These are phyloP conservation scores for Emmonsiellopsis sp. DNA, from an alignment of 2,329 filamentous ascomycete genomes.

Conservation along the genomic window DNA sequence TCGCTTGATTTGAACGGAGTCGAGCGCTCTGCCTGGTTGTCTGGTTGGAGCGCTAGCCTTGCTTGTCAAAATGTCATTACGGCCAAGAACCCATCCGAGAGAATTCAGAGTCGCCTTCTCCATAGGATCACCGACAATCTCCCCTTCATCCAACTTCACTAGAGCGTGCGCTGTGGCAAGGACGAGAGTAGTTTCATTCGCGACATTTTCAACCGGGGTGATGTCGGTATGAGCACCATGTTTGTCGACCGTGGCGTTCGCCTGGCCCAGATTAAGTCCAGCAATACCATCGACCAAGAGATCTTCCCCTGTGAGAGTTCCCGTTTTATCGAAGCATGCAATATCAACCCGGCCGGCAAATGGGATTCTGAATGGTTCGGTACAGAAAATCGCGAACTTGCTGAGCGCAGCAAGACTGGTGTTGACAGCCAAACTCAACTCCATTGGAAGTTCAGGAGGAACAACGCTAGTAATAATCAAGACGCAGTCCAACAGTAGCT, in stretches of 20 bases:
- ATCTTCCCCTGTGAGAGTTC: slow-evolving; percentile 91
- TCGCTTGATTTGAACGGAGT: slow-evolving; percentile 86
- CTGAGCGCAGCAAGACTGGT: slow-evolving; percentile 90
- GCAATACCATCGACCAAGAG: slow-evolving; percentile 95
- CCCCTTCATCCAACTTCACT: slow-evolving; percentile 92
- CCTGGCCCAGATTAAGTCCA: slow-evolving; percentile 65
- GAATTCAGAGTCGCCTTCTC: slow-evolving; percentile 89
- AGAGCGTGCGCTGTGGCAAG: slow-evolving; percentile 91
- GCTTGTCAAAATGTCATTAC: slow-evolving; percentile 72
- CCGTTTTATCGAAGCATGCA: slow-evolving; percentile 98
- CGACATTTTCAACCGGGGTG: slow-evolving; percentile 59
- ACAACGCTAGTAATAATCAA: slow-evolving; percentile 97
- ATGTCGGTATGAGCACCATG: slow-evolving; percentile 80
- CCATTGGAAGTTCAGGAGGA: slow-evolving; percentile 97
- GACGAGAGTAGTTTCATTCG: slow-evolving; percentile 79
- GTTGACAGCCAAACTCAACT: slow-evolving; percentile 93
- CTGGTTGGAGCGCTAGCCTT: slow-evolving; percentile 41
- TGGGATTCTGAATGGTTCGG: slow-evolving; percentile 95
- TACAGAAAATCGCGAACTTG: slow-evolving; percentile 96
- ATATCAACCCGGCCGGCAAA: slow-evolving; percentile 92
- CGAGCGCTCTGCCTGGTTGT: slow-evolving; percentile 41
- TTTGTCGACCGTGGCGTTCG: slow-evolving; percentile 57
- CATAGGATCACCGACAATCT: slow-evolving; percentile 97
- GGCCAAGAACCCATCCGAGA: slow-evolving; percentile 86
- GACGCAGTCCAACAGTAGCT: slow-evolving; percentile 92